Evolutionary conservation across 768 basidiomycete species (phyloP).

Genomic region (Amanita pseudoporphyria): DNA sequence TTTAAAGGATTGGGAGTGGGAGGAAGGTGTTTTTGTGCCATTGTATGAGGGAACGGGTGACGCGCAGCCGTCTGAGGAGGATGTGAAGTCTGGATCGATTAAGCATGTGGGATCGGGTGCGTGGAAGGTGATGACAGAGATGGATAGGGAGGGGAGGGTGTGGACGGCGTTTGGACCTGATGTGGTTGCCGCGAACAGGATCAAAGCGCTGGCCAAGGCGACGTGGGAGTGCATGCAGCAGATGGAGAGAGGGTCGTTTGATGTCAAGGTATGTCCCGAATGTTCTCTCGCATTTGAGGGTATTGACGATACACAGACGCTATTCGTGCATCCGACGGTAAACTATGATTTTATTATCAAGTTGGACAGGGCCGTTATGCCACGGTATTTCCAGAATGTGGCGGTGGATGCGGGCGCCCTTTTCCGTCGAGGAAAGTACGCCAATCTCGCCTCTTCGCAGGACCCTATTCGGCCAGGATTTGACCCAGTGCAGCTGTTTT

Average conservation of each 20-base stretch:
- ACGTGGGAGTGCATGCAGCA: conserved; percentile 52
- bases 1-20: conserved; percentile 81
- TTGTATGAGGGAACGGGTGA: conserved; percentile 36
- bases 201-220: conserved; percentile 66
- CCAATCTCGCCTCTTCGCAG: conserved; percentile 28
- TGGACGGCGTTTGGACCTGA: conserved; percentile 71
- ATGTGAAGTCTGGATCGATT: neutral
- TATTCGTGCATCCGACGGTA: conserved; percentile 75
- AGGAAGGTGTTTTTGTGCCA: conserved; percentile 63
- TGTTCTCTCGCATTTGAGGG: neutral
- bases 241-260: conserved; percentile 37
- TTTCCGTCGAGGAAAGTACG: conserved; percentile 31
- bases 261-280: conserved; percentile 45
- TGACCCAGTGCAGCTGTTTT: conserved; percentile 64
- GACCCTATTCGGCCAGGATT: conserved; percentile 52
- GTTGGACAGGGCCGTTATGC: conserved; percentile 51
- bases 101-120: conserved; percentile 26
- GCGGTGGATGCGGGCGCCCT: conserved; percentile 39
- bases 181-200: conserved; percentile 61
- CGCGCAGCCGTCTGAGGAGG: conserved; percentile 13
- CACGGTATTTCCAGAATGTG: conserved; percentile 71
- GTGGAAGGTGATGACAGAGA: conserved; percentile 75
- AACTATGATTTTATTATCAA: conserved; percentile 85
- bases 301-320: conserved; percentile 33
- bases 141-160: conserved; percentile 60